Percentiles rank a stretch among this genome's conserved stretches.
Conservation (phyloP, 768 basidiomycete genomes). For the Lanmaoa pseudosensibilis region DNA sequence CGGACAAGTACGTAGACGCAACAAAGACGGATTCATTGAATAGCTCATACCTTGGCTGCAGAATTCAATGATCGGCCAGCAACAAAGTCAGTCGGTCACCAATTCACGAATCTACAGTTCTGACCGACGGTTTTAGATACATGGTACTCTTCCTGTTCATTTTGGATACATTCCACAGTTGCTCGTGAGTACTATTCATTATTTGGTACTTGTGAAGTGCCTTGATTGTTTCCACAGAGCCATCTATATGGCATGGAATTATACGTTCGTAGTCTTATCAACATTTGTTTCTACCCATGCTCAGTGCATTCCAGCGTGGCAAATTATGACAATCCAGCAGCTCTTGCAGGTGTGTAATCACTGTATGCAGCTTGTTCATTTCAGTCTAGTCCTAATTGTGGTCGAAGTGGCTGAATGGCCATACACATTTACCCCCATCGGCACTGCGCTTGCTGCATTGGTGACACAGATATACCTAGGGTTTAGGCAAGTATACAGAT, state of each 20-base stretch:
- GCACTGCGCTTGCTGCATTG: constrained; percentile 46
- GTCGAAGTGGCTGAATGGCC: constrained; percentile 39
- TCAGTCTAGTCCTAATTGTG: not conserved
- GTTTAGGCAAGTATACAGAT: constrained; percentile 36
- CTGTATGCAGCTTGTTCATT: no score
- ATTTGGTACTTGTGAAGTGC: not conserved
- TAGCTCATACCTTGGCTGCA: not conserved
- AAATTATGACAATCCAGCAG: not conserved
- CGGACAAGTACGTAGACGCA: constrained; percentile 14
- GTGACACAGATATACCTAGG: constrained; percentile 52
- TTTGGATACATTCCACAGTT: constrained; percentile 19
- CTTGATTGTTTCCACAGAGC: constrained; percentile 1
- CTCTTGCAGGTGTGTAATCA: not conserved
- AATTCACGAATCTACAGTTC: not conserved
- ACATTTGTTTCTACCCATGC: not conserved
- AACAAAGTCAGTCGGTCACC: not conserved
- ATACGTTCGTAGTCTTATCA: constrained; percentile 6
- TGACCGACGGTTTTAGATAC: not conserved
- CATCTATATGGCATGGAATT: constrained; percentile 22
- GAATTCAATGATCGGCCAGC: constrained; percentile 15
- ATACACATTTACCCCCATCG: constrained; percentile 51
- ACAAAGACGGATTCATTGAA: not conserved
- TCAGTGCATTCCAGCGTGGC: not conserved
- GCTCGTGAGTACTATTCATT: constrained; percentile 6
- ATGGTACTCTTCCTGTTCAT: constrained; percentile 18